phyloP scores from a whole-genome alignment of 2,329 filamentous ascomycete genomes.

The Penicillium sp. region DNA sequence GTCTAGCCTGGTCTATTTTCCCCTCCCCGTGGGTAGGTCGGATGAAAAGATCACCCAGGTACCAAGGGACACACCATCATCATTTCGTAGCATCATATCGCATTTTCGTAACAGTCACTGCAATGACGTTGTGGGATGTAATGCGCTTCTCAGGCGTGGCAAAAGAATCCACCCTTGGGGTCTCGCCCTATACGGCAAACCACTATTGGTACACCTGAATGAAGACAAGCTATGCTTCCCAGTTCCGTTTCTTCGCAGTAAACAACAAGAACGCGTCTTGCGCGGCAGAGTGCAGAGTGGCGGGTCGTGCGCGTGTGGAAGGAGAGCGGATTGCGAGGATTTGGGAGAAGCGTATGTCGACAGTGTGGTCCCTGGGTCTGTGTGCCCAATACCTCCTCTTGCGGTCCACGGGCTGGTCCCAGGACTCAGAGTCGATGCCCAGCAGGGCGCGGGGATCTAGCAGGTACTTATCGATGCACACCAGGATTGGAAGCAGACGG shows the following conservation, averaged over 20 bases:
- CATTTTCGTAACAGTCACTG: neutral
- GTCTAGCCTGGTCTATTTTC: constrained; percentile 2
- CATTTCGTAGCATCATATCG: constrained; percentile 1
- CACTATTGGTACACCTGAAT: neutral
- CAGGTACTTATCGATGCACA: constrained; percentile 39
- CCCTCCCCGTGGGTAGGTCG: too few species aligned
- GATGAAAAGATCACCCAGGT: too few species aligned
- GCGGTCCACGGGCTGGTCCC: constrained; percentile 14
- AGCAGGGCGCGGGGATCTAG: constrained; percentile 33
- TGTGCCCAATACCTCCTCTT: constrained; percentile 21
- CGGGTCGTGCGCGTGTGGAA: constrained; percentile 12
- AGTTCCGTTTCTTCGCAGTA: constrained; percentile 36
- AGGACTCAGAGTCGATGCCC: constrained; percentile 23
- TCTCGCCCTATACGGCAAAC: too few species aligned
- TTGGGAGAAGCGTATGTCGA: constrained; percentile 28
- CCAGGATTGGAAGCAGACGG: constrained; percentile 39
- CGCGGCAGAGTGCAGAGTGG: constrained; percentile 18
- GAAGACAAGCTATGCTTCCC: constrained; percentile 29
- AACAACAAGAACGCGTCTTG: constrained; percentile 36
- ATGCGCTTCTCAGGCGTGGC: too few species aligned
- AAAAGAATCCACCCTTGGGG: too few species aligned
- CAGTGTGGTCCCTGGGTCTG: constrained; percentile 17
- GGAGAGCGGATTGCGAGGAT: constrained; percentile 23
- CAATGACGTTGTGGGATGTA: too few species aligned
- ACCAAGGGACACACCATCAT: constrained; percentile 2